These are phyloP conservation scores for Dendryphion nanum DNA, from an alignment of 2,329 filamentous ascomycete species.

Conservation along the genomic window DNA sequence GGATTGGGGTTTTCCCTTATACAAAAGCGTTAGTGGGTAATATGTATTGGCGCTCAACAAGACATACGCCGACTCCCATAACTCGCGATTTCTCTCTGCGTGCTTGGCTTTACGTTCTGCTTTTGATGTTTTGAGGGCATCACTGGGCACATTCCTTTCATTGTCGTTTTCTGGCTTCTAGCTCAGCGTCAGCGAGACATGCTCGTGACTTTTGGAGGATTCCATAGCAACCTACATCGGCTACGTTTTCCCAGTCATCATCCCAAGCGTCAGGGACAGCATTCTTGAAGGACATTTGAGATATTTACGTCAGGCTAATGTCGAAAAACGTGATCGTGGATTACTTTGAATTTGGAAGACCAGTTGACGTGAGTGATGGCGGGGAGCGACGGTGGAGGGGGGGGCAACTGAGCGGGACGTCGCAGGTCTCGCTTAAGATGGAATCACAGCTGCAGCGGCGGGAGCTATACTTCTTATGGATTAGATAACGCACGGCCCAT, in stretches of 20 bases:
- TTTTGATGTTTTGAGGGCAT: constrained; percentile 59
- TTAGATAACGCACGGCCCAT: too few species aligned
- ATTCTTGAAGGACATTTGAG: constrained; percentile 34
- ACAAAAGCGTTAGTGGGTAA: constrained; percentile 16
- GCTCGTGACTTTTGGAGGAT: too few species aligned
- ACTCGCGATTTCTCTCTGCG: constrained; percentile 75
- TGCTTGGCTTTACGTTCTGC: constrained; percentile 78
- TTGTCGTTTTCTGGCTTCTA: constrained; percentile 42
- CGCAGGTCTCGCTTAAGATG: too few species aligned
- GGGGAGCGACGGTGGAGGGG: too few species aligned
- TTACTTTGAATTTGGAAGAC: too few species aligned
- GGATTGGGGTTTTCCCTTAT: constrained; percentile 70
- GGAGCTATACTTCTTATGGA: too few species aligned
- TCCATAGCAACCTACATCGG: constrained; percentile 58
- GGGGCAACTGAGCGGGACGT: too few species aligned
- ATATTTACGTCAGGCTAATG: too few species aligned
- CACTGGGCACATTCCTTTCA: constrained; percentile 38
- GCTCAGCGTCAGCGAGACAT: constrained; percentile 19
- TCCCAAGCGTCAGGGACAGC: constrained; percentile 70
- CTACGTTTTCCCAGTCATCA: constrained; percentile 81
- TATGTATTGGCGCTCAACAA: too few species aligned
- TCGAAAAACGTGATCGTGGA: too few species aligned
- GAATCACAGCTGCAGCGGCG: too few species aligned
- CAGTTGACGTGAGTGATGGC: too few species aligned
- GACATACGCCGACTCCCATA: constrained; percentile 91